A percentile compares a stretch with the other conserved stretches of the same genome.
Conservation (phyloP, 305 asterid genomes). For the Fraxinus dipetala region DNA sequence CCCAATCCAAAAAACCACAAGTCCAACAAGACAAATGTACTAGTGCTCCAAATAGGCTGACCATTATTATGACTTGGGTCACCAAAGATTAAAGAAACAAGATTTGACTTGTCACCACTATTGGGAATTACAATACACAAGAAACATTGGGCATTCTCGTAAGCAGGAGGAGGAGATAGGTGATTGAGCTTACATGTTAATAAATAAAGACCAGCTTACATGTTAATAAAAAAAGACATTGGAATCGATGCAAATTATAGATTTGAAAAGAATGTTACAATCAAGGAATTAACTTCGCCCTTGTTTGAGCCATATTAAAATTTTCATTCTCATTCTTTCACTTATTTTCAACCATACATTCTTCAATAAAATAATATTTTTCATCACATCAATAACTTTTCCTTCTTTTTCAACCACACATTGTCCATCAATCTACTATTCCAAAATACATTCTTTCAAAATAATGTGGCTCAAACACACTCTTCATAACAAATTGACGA, state of each 20-base stretch:
- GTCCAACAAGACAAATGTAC: background rate
- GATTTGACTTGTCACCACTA: background rate
- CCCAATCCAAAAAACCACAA: background rate
- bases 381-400: too few relatives aligned
- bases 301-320: too few relatives aligned
- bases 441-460: too few relatives aligned
- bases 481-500: background rate
- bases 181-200: background rate
- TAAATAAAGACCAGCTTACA: background rate
- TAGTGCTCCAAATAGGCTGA: background rate
- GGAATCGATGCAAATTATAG: background rate
- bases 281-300: background rate
- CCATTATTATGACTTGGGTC: background rate
- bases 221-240: background rate
- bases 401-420: too few relatives aligned
- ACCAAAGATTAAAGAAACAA: background rate
- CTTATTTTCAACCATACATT: too few relatives aligned
- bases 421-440: too few relatives aligned
- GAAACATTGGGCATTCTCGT: background rate
- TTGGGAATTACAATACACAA: background rate
- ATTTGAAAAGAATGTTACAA: background rate
- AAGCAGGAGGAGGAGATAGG: background rate
- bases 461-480: too few relatives aligned
- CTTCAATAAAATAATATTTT: too few relatives aligned
- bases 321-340: too few relatives aligned